Evolutionary conservation across 2,329 filamentous ascomycete genomes (phyloP).

Genomic region (Colletotrichum noveboracense): DNA sequence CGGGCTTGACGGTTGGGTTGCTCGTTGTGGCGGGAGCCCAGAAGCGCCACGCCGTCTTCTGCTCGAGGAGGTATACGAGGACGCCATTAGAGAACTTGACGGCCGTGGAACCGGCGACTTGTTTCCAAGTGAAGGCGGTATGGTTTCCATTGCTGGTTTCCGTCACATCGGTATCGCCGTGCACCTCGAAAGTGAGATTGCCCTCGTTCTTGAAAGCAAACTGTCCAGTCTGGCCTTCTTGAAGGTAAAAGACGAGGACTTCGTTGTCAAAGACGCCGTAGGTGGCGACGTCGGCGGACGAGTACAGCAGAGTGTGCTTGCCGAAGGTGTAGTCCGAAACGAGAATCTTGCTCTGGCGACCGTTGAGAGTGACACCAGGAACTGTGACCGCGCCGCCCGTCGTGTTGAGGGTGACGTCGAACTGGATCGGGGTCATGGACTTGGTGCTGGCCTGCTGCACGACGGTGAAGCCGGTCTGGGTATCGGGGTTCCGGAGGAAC

Average conservation of each 20-base stretch:
- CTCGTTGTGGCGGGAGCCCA: constrained; percentile 61
- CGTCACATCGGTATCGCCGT: constrained; percentile 27
- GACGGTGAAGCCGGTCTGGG: constrained; percentile 54
- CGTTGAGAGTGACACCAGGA: constrained; percentile 59
- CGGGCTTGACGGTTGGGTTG: constrained; percentile 37
- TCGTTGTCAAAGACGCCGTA: constrained; percentile 63
- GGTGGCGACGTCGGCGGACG: constrained; percentile 72
- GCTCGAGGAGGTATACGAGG: constrained; percentile 63
- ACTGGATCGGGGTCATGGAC: constrained; percentile 48
- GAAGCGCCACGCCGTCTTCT: constrained; percentile 71
- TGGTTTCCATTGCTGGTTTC: constrained; percentile 25
- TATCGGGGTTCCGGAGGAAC: constrained; percentile 56
- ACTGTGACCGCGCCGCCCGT: constrained; percentile 46
- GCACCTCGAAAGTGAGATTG: constrained; percentile 40
- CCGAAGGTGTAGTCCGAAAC: constrained; percentile 71
- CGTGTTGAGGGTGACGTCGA: constrained; percentile 52
- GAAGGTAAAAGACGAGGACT: constrained; percentile 67
- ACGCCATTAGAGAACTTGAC: constrained; percentile 54
- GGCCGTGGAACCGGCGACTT: constrained; percentile 52
- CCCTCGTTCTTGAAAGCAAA: constrained; percentile 52
- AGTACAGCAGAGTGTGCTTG: constrained; percentile 66
- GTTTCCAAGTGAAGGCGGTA: constrained; percentile 49
- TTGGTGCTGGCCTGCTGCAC: constrained; percentile 50
- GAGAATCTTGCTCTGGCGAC: constrained; percentile 71
- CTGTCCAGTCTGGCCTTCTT: constrained; percentile 66